Evolutionary conservation across 1,284 basidiomycete species (phyloP).

Genomic region (Apiotrichum veenhuisii): DNA sequence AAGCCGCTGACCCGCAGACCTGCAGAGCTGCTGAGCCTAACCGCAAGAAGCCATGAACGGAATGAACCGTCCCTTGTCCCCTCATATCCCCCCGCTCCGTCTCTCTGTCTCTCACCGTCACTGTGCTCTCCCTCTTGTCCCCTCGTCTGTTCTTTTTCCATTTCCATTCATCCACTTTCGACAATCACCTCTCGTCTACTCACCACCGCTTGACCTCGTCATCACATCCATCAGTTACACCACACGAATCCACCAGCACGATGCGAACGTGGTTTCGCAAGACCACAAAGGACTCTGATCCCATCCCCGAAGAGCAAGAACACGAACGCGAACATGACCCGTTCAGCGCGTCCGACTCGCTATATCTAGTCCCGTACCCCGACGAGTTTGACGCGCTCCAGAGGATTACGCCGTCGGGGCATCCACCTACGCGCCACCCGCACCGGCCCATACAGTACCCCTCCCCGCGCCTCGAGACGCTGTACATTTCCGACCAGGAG

Average conservation of each 20-base stretch:
- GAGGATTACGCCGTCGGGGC: too few species aligned
- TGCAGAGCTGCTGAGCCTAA: too few species aligned
- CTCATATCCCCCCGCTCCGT: too few species aligned
- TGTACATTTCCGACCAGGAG: slow-evolving; percentile 39
- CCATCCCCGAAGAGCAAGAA: background rate
- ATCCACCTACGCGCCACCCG: slow-evolving; percentile 6
- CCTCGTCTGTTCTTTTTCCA: too few species aligned
- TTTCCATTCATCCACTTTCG: too few species aligned
- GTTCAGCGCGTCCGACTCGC: background rate
- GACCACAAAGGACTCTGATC: background rate
- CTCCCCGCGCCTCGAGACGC: slow-evolving; percentile 29
- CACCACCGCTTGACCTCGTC: background rate
- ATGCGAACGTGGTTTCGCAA: background rate
- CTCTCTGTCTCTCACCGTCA: too few species aligned
- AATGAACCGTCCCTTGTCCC: too few species aligned
- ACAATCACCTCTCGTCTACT: background rate
- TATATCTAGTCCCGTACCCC: background rate
- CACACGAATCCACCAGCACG: too few species aligned
- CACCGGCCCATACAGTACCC: slow-evolving; percentile 19
- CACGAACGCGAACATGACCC: background rate
- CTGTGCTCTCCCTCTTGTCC: too few species aligned
- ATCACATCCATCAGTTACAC: background rate
- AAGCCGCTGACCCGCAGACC: too few species aligned
- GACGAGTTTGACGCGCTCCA: background rate
- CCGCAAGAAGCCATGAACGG: too few species aligned